Evolutionary conservation across 768 basidiomycete species (phyloP).

Genomic region (Clitopilus hobsonii): DNA sequence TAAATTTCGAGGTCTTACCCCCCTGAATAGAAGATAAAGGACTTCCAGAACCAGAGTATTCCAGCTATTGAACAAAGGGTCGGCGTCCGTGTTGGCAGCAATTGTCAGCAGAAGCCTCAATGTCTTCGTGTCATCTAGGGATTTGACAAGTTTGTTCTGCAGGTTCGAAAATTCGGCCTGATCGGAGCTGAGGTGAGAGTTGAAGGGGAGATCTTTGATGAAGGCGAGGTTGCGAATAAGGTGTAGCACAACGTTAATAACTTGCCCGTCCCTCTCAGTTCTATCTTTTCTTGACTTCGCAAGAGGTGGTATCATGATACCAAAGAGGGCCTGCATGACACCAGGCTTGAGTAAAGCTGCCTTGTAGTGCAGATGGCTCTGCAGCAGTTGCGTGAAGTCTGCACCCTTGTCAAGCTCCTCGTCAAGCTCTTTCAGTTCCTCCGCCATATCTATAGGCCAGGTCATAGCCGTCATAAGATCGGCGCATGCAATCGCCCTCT

Average conservation of each 20-base stretch:
- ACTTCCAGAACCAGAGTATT: conserved; percentile 93
- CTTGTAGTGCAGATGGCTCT: conserved; percentile 89
- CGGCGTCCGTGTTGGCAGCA: conserved; percentile 69
- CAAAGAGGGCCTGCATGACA: conserved; percentile 68
- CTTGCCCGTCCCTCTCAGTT: conserved; percentile 73
- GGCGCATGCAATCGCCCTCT: conserved; percentile 74
- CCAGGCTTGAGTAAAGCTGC: conserved; percentile 65
- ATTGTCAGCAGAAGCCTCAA: conserved; percentile 81
- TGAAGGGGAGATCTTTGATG: conserved; percentile 80
- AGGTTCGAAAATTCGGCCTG: conserved; percentile 74
- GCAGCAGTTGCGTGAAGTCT: conserved; percentile 82
- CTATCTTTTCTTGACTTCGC: conserved; percentile 68
- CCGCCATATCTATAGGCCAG: conserved; percentile 96
- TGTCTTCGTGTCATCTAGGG: conserved; percentile 66
- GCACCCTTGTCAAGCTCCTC: conserved; percentile 75
- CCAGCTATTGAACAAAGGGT: conserved; percentile 78
- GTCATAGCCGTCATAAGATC: conserved; percentile 97
- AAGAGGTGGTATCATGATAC: conserved; percentile 73
- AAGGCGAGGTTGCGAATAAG: conserved; percentile 92
- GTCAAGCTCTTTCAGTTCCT: conserved; percentile 90
- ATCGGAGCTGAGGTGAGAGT: conserved; percentile 69
- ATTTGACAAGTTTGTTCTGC: conserved; percentile 71
- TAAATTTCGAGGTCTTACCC: conserved; percentile 59
- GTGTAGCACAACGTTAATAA: conserved; percentile 85
- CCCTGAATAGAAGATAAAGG: conserved; percentile 84